Base-by-base conservation (phyloP, 164 flowering plant species). In the Liquidambar formosana region DNA sequence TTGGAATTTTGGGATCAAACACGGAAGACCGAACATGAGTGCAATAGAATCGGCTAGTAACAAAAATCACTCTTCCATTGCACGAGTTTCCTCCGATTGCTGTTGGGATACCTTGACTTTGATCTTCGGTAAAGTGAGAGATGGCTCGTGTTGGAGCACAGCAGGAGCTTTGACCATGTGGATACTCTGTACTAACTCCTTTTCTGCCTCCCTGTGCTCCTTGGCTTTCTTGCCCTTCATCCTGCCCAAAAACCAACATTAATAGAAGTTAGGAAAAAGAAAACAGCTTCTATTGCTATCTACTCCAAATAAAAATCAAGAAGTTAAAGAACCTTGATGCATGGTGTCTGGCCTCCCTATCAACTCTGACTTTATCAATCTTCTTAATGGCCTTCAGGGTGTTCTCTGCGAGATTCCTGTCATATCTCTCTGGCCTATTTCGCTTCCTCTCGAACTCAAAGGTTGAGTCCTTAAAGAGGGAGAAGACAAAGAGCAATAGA, bases 391-490 rank as follows among this genome's bases (percentile, higher is more conserved):
- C 91, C 78, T 76, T 79, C 53, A 87, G 73, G 11, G 88, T 82
- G 73, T 85, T 73, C 71, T 82, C 85, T 21, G 84, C 66, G 21
- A 82, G 65, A 71, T 74, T 85, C 61, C 91, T 82, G 71, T 87
- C 91, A 68, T 87, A 87, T 78, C 88, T 79, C 79, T 87, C 91
- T n/a, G 91, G 91, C 73, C 89, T 80, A 65, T 87, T 87, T 5
- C 91, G 78, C 79, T 85, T 87, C 70, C 89, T 82, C 79, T 87
- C 91, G 71, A 85, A 87, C 73, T 85, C 91, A 70, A 85, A 87
- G 19, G 89, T 87, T 48, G 87, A 71, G 73, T 87, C 91, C 91
- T 87, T 44, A 21, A 26, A 19, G 15, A 69, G 8, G 41, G 41
- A 33, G 41, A 33, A 33, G 9, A 65, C 4, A 38, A 23, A 63